Evolutionary conservation across 2,329 filamentous ascomycete genomes (phyloP).

Genomic region (Myriosclerotinia scirpicola): DNA sequence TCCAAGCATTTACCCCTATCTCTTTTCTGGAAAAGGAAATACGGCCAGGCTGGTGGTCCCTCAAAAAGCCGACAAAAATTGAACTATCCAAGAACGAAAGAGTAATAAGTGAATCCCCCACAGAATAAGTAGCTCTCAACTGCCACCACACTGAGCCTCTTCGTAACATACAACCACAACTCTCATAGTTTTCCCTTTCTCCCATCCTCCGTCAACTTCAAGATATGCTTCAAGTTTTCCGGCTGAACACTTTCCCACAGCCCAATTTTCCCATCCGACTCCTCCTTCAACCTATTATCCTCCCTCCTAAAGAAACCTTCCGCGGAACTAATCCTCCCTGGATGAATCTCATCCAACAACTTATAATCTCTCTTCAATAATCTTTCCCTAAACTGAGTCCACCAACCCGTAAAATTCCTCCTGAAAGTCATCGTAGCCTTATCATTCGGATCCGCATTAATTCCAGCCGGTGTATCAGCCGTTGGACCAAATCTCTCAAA

Average conservation of each 20-base stretch:
- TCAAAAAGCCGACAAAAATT: not conserved
- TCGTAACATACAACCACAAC: too few relatives aligned
- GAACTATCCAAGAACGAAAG: not conserved
- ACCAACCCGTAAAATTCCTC: slow-evolving; percentile 54
- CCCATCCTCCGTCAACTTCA: slow-evolving; percentile 39
- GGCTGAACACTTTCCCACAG: slow-evolving; percentile 42
- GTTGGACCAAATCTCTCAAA: slow-evolving; percentile 30
- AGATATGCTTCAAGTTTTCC: slow-evolving; percentile 33
- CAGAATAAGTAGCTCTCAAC: not conserved
- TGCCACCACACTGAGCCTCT: not conserved
- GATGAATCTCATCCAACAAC: slow-evolving; percentile 53
- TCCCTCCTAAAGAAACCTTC: slow-evolving; percentile 51
- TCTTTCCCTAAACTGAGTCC: slow-evolving; percentile 48
- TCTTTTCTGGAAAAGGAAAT: too few relatives aligned
- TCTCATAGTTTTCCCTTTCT: slow-evolving; percentile 31
- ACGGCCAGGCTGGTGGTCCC: too few relatives aligned
- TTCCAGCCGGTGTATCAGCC: slow-evolving; percentile 40
- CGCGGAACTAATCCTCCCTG: slow-evolving; percentile 48
- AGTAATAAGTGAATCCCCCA: not conserved
- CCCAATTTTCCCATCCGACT: slow-evolving; percentile 34
- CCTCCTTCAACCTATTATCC: slow-evolving; percentile 41
- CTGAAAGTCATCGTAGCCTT: slow-evolving; percentile 44
- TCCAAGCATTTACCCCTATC: too few relatives aligned
- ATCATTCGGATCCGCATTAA: slow-evolving; percentile 42
- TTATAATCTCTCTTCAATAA: slow-evolving; percentile 49